Percentiles rank a stretch among this genome's conserved stretches.
phyloP scores from a whole-genome alignment of 164 flowering plant genomes.

The Aristolochia californica region DNA sequence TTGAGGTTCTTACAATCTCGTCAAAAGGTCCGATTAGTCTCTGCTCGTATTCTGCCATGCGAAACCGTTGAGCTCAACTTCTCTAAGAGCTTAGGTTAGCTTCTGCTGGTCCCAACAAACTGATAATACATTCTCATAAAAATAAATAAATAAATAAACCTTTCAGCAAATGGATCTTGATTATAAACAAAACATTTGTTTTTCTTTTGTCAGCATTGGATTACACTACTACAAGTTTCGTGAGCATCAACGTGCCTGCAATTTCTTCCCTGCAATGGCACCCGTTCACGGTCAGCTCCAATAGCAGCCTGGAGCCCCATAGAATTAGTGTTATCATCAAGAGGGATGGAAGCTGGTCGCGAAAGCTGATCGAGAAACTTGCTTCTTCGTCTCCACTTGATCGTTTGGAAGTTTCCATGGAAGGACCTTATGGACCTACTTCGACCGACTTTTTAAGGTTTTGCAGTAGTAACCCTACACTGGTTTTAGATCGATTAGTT shows the following conservation, averaged over 20 bases:
- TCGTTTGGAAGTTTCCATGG: constrained; percentile 54
- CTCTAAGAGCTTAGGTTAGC: constrained; percentile 48
- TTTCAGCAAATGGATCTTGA: no score
- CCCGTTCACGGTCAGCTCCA: constrained; percentile 63
- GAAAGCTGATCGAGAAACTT: constrained; percentile 39
- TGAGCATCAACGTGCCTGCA: constrained; percentile 51
- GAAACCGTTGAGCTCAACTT: constrained; percentile 73
- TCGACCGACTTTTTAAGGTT: constrained; percentile 55
- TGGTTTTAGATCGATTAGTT: no score
- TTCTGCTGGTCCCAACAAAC: not conserved
- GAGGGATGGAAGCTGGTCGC: constrained; percentile 58
- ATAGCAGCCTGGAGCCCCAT: constrained; percentile 43
- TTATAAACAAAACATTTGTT: no score
- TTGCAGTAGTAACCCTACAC: no score
- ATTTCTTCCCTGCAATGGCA: constrained; percentile 80
- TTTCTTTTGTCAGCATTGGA: constrained; percentile 30
- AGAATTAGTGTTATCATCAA: constrained; percentile 47
- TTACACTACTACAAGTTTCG: constrained; percentile 42
- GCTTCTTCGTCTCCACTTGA: constrained; percentile 37
- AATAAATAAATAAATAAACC: no score
- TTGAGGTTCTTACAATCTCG: constrained; percentile 70
- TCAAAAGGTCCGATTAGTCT: constrained; percentile 34
- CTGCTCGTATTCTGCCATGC: constrained; percentile 57
- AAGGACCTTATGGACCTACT: constrained; percentile 88
- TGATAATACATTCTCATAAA: no score